Percentiles rank a stretch among this genome's conserved stretches.
Conservation (phyloP, 2,329 filamentous ascomycete genomes). For the Zasmidium citrigriseum region DNA sequence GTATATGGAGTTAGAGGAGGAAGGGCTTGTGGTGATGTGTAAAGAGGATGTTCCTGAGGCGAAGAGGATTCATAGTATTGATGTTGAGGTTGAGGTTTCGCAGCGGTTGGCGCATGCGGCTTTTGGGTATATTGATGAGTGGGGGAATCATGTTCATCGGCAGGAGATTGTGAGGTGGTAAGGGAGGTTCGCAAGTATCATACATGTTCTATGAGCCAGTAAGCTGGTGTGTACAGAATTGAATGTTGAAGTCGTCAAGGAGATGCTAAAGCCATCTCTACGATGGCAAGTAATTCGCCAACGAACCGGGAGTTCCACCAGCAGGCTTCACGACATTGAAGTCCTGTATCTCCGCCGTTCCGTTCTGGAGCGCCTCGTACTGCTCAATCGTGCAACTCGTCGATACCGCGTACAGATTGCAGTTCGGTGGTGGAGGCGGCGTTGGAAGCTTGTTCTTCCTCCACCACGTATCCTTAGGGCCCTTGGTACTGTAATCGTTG, state of each 20-base stretch:
- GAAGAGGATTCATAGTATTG: background rate
- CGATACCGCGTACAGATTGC: conserved; percentile 45
- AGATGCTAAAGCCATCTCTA: background rate
- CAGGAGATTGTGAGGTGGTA: background rate
- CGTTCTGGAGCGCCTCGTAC: conserved; percentile 43
- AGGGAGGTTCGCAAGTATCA: background rate
- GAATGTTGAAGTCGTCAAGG: background rate
- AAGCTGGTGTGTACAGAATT: background rate
- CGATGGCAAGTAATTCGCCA: background rate
- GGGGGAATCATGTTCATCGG: background rate
- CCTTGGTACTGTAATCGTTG: conserved; percentile 41
- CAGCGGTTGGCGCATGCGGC: background rate
- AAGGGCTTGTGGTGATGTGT: background rate
- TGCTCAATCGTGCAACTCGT: conserved; percentile 49
- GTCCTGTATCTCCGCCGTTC: conserved; percentile 48
- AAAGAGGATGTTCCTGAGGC: background rate
- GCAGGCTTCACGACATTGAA: conserved; percentile 41
- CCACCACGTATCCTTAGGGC: conserved; percentile 42
- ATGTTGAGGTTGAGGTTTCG: background rate
- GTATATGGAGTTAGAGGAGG: conserved; percentile 23
- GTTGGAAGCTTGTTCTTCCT: conserved; percentile 49
- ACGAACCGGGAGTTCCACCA: background rate
- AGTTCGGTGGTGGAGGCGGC: conserved; percentile 38
- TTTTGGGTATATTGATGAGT: background rate
- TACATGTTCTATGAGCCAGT: background rate